Percentiles rank a stretch among this genome's conserved stretches.
Conservation (phyloP, 305 asterid species). For the Fraxinus paxiana region DNA sequence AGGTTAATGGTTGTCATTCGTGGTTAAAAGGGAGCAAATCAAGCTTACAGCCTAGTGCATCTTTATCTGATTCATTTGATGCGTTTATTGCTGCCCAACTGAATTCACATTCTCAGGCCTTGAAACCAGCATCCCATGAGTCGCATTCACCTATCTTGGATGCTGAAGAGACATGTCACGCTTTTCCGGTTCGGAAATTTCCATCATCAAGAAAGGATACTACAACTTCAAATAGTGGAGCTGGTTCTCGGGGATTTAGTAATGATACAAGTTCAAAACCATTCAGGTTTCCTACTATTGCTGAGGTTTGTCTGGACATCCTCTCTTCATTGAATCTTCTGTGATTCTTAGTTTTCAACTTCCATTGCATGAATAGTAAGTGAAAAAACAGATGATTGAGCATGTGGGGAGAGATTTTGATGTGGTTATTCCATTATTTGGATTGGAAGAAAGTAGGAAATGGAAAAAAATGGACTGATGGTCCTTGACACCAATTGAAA, state of each 20-base stretch:
- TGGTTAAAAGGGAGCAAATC: constrained; percentile 36
- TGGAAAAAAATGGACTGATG: not conserved
- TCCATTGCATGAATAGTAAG: not conserved
- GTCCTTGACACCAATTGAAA: not conserved
- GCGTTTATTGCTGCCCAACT: constrained; percentile 37
- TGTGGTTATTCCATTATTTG: not conserved
- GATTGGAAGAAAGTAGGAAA: not conserved
- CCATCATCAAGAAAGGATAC: constrained; percentile 35
- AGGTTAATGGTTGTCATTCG: constrained; percentile 26
- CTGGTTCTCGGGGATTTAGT: constrained; percentile 23
- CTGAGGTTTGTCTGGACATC: constrained; percentile 34
- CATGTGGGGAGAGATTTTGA: not conserved
- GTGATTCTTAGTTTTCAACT: not conserved
- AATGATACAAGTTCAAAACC: constrained; percentile 29
- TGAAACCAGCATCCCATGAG: constrained; percentile 38
- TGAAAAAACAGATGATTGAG: not conserved
- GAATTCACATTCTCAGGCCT: constrained; percentile 29
- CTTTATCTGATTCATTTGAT: constrained; percentile 38
- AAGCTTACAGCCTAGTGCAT: constrained; percentile 30
- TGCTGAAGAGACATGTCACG: constrained; percentile 93
- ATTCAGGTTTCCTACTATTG: constrained; percentile 28
- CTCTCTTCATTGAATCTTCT: not conserved
- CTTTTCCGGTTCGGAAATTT: constrained; percentile 49
- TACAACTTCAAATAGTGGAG: constrained; percentile 22
- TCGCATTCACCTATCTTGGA: constrained; percentile 61